Conservation (phyloP, 805 yeast species). For the Pachysolen tannophilus region DNA sequence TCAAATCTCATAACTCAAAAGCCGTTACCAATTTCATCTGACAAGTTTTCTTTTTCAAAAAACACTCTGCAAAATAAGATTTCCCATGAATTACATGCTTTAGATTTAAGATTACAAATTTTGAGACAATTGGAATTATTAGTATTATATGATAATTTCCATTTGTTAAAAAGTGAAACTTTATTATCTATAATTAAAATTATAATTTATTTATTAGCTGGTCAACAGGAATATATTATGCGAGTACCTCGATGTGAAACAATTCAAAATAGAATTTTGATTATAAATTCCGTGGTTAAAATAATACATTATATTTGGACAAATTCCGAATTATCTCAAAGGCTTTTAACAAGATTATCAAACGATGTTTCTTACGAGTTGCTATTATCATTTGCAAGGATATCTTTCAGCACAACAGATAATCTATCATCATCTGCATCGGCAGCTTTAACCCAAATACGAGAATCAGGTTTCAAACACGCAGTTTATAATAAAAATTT, state of each 20-base stretch:
- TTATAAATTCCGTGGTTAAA: conserved; percentile 32
- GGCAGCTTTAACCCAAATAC: not conserved
- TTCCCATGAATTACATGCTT: conserved; percentile 34
- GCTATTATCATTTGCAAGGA: conserved; percentile 21
- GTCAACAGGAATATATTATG: conserved; percentile 38
- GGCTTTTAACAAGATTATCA: conserved; percentile 14
- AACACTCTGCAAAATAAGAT: conserved; percentile 15
- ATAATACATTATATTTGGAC: conserved; percentile 26
- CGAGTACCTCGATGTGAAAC: conserved; percentile 36
- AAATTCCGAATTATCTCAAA: conserved; percentile 18
- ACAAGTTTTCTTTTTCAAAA: conserved; percentile 6
- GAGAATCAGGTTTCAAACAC: not conserved
- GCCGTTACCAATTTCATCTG: too few species aligned
- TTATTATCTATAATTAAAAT: conserved; percentile 28
- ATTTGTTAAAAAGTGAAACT: conserved; percentile 16
- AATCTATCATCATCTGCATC: not conserved
- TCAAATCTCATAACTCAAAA: conserved; percentile 10
- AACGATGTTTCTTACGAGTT: conserved; percentile 9
- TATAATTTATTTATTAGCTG: conserved; percentile 34
- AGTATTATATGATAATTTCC: conserved; percentile 21
- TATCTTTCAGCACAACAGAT: conserved; percentile 15
- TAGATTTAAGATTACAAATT: conserved; percentile 36
- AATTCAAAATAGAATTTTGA: conserved; percentile 27
- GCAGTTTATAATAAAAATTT: not conserved
- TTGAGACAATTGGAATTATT: conserved; percentile 41